Conservation (phyloP, 2,329 filamentous ascomycete genomes). For the Davidsoniella neocaledoniae region DNA sequence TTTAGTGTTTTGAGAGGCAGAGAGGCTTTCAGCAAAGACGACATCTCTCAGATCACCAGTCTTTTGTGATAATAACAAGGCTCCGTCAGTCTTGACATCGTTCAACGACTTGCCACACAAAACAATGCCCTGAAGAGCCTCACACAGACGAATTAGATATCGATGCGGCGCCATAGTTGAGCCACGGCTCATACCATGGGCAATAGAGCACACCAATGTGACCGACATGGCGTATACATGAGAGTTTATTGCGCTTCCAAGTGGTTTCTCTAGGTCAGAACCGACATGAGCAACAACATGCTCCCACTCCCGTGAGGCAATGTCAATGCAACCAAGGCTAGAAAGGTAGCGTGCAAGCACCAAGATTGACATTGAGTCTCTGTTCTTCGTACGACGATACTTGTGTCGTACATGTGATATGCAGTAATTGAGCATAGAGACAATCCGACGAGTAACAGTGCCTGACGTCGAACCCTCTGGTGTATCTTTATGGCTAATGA, state of each 20-base stretch:
- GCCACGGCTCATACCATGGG: conserved; percentile 29
- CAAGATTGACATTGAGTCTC: conserved; percentile 7
- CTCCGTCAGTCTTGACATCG: conserved; percentile 28
- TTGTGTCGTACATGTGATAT: background rate
- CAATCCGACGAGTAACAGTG: conserved; percentile 4
- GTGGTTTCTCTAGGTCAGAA: background rate
- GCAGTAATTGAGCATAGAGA: conserved; percentile 7
- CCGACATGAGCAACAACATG: background rate
- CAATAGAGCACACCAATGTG: conserved; percentile 27
- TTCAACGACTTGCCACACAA: conserved; percentile 20
- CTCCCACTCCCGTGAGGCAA: background rate
- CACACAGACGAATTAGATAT: conserved; percentile 25
- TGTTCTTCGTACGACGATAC: conserved; percentile 4
- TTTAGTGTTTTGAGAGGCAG: background rate
- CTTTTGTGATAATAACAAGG: conserved; percentile 34
- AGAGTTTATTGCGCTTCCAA: background rate
- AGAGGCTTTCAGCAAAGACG: conserved; percentile 33
- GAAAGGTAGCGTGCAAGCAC: conserved; percentile 3
- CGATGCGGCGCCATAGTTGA: conserved; percentile 22
- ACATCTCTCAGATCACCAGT: conserved; percentile 37
- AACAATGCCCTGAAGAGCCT: conserved; percentile 22
- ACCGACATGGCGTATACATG: conserved; percentile 20
- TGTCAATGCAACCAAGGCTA: background rate
- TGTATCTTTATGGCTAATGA: conserved; percentile 2
- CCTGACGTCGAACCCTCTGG: background rate